phyloP scores from a whole-genome alignment of 352 stramenopile species.

The Phytophthora boehmeriae region DNA sequence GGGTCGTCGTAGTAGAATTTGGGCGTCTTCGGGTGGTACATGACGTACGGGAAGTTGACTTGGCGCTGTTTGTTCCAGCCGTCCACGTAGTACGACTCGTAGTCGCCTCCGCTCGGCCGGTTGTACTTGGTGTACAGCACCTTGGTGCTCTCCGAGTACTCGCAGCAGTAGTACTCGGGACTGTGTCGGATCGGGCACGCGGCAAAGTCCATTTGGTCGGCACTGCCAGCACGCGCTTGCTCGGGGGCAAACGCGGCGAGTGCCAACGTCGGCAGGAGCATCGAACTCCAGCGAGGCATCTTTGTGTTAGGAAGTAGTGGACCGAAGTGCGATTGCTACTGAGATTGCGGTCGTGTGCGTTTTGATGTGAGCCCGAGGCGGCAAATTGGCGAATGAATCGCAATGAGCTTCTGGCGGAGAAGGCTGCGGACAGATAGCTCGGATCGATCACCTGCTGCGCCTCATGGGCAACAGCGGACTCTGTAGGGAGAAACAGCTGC shows the following conservation, averaged over 20 bases:
- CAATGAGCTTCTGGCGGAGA: neutral
- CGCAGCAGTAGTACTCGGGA: slow-evolving; percentile 43
- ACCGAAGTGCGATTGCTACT: too few species aligned
- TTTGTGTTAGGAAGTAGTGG: too few species aligned
- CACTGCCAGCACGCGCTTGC: slow-evolving; percentile 16
- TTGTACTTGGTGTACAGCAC: slow-evolving; percentile 44
- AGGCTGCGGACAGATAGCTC: slow-evolving; percentile 3
- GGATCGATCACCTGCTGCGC: neutral
- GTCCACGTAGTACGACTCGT: slow-evolving; percentile 41
- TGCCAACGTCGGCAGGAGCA: slow-evolving; percentile 9
- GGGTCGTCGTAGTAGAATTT: slow-evolving; percentile 43
- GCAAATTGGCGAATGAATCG: slow-evolving; percentile 5
- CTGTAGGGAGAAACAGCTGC: slow-evolving; percentile 4
- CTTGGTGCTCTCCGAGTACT: slow-evolving; percentile 32
- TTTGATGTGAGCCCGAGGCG: neutral
- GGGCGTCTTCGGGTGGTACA: slow-evolving; percentile 36
- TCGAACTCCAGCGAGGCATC: slow-evolving; percentile 20
- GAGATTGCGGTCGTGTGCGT: too few species aligned
- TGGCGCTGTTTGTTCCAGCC: slow-evolving; percentile 42
- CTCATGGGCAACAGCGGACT: too few species aligned
- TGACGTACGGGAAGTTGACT: slow-evolving; percentile 42
- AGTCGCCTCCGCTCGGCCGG: slow-evolving; percentile 26
- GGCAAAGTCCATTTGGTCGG: slow-evolving; percentile 35
- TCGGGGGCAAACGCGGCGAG: slow-evolving; percentile 12
- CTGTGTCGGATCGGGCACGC: slow-evolving; percentile 42